phyloP scores from a whole-genome alignment of 2,329 filamentous ascomycete genomes.

The Sclerotinia borealis region DNA sequence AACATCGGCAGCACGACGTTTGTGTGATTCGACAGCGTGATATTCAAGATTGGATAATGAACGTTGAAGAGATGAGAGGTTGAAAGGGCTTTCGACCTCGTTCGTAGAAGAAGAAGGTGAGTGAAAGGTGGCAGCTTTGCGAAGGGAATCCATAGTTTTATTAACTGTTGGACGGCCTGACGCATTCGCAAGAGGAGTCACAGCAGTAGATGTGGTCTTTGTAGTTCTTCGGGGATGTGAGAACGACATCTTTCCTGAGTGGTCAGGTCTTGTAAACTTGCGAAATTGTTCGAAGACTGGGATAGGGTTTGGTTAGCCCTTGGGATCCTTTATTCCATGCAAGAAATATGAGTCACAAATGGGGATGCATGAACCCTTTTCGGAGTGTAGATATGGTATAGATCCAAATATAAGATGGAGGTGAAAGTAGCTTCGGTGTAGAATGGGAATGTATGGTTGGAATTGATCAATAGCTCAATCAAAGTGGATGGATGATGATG shows the following conservation, averaged over 20 bases:
- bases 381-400: not conserved
- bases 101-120: constrained; percentile 34
- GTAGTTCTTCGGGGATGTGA: constrained; percentile 32
- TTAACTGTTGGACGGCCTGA: constrained; percentile 43
- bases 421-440: not conserved
- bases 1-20: constrained; percentile 63
- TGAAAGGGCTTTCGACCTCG: constrained; percentile 23
- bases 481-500: not conserved
- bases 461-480: not conserved
- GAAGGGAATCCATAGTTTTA: constrained; percentile 50
- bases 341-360: constrained; percentile 28
- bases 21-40: constrained; percentile 58
- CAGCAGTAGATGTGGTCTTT: constrained; percentile 35
- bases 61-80: constrained; percentile 46
- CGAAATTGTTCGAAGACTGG: constrained; percentile 21
- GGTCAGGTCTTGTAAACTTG: constrained; percentile 19
- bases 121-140: constrained; percentile 63
- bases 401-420: not conserved
- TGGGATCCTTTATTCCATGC: constrained; percentile 23
- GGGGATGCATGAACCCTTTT: not conserved
- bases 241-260: constrained; percentile 33
- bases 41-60: constrained; percentile 66
- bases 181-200: constrained; percentile 41
- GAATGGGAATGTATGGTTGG: not conserved
- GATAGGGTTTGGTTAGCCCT: constrained; percentile 25